Conservation (phyloP, 192 early-diverging fungal genomes). For the Gonapodya sp. region DNA sequence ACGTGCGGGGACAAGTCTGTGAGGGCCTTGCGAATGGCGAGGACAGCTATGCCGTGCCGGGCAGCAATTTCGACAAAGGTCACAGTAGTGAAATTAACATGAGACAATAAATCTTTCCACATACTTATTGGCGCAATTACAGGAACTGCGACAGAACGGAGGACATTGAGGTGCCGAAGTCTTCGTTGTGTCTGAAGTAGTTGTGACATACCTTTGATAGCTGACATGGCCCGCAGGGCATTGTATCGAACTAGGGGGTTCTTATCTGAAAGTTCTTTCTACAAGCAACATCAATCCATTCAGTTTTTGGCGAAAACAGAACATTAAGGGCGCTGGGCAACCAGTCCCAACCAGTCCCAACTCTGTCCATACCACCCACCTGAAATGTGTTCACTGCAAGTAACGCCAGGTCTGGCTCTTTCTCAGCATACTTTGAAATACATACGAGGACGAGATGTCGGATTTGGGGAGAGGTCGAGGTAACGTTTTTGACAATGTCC, state of each 20-base stretch:
- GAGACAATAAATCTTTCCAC: slow-evolving; percentile 9
- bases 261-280: slow-evolving; percentile 71
- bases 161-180: not conserved
- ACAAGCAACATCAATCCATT: not conserved
- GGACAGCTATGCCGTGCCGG: slow-evolving; percentile 40
- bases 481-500: slow-evolving; percentile 96
- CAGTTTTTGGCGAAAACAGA: too few relatives aligned
- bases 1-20: slow-evolving; percentile 87
- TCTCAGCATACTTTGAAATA: slow-evolving; percentile 85
- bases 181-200: not conserved
- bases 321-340: too few relatives aligned
- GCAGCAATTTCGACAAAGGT: too few relatives aligned
- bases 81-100: not conserved
- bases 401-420: slow-evolving; percentile 91
- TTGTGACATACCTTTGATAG: slow-evolving; percentile 52
- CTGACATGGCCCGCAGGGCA: slow-evolving; percentile 91
- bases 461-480: slow-evolving; percentile 75
- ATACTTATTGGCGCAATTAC: slow-evolving; percentile 76
- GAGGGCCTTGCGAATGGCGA: slow-evolving; percentile 79
- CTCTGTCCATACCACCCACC: slow-evolving; percentile 18
- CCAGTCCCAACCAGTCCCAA: not conserved
- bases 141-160: slow-evolving; percentile 39
- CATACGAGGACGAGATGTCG: slow-evolving; percentile 96
- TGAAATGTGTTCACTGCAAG: slow-evolving; percentile 98
- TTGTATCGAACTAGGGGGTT: slow-evolving; percentile 91